Conservation (phyloP, 768 basidiomycete species). For the Cyclocybe aegerita region DNA sequence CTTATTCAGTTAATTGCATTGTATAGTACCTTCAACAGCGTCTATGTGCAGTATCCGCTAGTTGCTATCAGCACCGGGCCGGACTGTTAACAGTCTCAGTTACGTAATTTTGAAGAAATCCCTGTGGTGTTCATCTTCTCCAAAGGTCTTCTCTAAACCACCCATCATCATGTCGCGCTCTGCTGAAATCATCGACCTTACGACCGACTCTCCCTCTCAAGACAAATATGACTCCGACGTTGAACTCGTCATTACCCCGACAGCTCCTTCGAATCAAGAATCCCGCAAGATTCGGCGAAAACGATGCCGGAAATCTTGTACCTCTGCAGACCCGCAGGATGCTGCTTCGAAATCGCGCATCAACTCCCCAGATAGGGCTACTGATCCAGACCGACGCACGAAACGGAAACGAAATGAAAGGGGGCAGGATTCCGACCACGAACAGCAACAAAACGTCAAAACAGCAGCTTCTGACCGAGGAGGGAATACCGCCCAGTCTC, state of each 20-base stretch:
- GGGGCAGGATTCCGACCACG: no score
- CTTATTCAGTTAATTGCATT: not conserved
- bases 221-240: not conserved
- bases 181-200: conserved; percentile 34
- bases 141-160: conserved; percentile 1
- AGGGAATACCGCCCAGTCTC: not conserved
- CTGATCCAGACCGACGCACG: not conserved
- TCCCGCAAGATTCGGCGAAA: conserved; percentile 5
- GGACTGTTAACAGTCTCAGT: no score
- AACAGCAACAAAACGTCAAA: no score
- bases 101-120: no score
- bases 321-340: not conserved
- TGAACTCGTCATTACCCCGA: not conserved
- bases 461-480: not conserved
- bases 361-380: not conserved
- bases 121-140: no score
- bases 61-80: no score
- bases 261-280: not conserved
- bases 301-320: conserved; percentile 1
- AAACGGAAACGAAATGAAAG: conserved; percentile 9
- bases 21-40: not conserved
- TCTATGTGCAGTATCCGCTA: no score
- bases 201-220: conserved; percentile 12
- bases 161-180: not conserved
- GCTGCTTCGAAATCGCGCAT: not conserved